Conservation (phyloP, 2,329 filamentous ascomycete species). For the Xylaria hypoxylon region DNA sequence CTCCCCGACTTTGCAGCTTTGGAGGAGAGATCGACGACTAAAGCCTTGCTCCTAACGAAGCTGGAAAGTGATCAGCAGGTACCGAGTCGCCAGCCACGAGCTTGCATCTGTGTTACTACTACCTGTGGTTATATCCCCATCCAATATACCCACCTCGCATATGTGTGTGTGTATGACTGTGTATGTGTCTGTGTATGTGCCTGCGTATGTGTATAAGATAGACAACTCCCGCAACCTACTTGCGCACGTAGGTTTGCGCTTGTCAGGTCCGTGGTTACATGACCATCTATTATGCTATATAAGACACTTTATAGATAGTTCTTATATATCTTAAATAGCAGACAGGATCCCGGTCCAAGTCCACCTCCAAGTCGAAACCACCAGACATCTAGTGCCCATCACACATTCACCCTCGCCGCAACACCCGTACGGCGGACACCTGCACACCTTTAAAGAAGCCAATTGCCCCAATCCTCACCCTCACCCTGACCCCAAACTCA, state of each 20-base stretch:
- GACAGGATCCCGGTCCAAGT: neutral
- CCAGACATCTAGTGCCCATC: too few species aligned
- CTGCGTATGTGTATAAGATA: constrained; percentile 2
- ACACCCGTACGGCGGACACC: constrained; percentile 42
- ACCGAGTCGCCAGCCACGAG: neutral
- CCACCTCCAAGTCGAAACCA: too few species aligned
- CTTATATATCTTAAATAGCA: neutral
- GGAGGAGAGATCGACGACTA: constrained; percentile 22
- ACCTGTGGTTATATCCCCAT: neutral
- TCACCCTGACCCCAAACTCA: too few species aligned
- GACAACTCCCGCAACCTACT: neutral
- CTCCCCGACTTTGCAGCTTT: constrained; percentile 27
- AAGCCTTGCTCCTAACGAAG: constrained; percentile 26
- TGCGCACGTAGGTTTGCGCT: constrained; percentile 4
- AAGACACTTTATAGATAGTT: neutral
- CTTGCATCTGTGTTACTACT: neutral
- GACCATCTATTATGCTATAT: neutral
- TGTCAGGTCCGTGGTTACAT: neutral
- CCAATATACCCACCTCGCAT: neutral
- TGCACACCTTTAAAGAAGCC: neutral
- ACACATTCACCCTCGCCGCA: constrained; percentile 42
- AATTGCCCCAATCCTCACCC: neutral
- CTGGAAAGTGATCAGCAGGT: constrained; percentile 32
- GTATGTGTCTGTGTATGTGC: constrained; percentile 1
- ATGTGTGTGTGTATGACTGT: neutral